phyloP scores from a whole-genome alignment of 345 rosid genomes.

The Carallia brachiata region DNA sequence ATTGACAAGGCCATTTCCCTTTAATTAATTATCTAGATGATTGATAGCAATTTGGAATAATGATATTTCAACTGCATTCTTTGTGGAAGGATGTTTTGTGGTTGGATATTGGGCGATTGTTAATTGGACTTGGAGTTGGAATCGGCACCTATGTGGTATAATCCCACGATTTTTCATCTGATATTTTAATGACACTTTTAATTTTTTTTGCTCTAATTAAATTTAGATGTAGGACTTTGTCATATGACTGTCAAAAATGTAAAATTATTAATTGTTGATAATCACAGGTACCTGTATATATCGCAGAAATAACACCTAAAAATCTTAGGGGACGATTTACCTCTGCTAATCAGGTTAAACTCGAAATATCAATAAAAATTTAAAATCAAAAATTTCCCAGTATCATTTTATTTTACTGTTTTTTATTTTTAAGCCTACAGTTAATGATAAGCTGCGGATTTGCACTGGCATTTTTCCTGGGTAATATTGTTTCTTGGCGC shows the following conservation, averaged over 20 bases:
- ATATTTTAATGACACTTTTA: no score
- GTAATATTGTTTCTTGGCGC: conserved; percentile 26
- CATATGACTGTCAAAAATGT: no score
- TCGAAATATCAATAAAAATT: neutral
- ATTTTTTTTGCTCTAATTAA: neutral
- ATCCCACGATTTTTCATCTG: no score
- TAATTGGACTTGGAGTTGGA: conserved; percentile 40
- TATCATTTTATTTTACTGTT: neutral
- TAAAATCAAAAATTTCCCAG: no score
- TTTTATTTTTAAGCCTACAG: conserved; percentile 13
- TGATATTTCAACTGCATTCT: neutral
- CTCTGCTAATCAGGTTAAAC: conserved; percentile 9
- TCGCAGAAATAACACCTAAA: conserved; percentile 35
- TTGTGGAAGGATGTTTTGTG: neutral
- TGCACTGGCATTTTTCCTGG: conserved; percentile 12
- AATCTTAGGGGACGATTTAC: conserved; percentile 25
- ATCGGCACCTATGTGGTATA: conserved; percentile 40
- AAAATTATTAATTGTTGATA: neutral
- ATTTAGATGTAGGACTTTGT: neutral
- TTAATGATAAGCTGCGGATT: conserved; percentile 6
- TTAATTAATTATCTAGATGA: no score
- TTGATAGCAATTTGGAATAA: neutral
- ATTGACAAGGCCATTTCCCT: no score
- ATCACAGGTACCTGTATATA: conserved; percentile 22
- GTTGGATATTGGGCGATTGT: conserved; percentile 39